Evolutionary conservation across 2,329 filamentous ascomycete genomes (phyloP).

Genomic region (Coleophoma cylindrospora): DNA sequence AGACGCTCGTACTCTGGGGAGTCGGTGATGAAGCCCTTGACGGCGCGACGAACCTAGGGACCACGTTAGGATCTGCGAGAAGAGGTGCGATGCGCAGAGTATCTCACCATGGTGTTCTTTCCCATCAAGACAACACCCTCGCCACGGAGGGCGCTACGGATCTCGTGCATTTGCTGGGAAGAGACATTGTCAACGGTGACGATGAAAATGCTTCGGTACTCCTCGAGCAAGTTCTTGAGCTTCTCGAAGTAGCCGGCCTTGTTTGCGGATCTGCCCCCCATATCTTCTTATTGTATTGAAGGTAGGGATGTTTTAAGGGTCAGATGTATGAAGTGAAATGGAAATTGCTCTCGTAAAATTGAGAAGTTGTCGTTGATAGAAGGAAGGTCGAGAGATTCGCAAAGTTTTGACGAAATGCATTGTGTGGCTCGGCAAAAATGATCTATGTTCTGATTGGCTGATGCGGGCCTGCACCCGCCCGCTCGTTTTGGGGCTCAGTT

Average conservation of each 20-base stretch:
- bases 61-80: constrained; percentile 7
- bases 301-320: constrained; percentile 96
- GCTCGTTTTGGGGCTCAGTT: too few species aligned
- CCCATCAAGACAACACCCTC: constrained; percentile 97
- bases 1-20: constrained; percentile 97
- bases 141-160: constrained; percentile 84
- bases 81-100: not conserved
- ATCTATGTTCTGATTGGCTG: not conserved
- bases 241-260: constrained; percentile 99
- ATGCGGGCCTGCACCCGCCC: too few species aligned
- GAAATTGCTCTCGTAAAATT: constrained; percentile 11
- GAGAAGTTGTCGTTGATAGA: constrained; percentile 8
- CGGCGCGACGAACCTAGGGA: constrained; percentile 80
- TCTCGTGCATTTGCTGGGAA: constrained; percentile 99
- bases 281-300: constrained; percentile 87
- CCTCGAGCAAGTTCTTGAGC: constrained; percentile 95
- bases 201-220: constrained; percentile 97
- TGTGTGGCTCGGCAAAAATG: too few species aligned
- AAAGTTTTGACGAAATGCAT: not conserved
- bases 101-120: constrained; percentile 96
- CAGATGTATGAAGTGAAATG: constrained; percentile 32
- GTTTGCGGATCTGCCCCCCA: constrained; percentile 94
- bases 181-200: constrained; percentile 98
- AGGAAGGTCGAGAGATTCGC: not conserved
- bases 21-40: constrained; percentile 90